These are phyloP conservation scores for Clonostachys rhizophaga DNA, from an alignment of 2,329 filamentous ascomycete genomes.

Conservation along the genomic window DNA sequence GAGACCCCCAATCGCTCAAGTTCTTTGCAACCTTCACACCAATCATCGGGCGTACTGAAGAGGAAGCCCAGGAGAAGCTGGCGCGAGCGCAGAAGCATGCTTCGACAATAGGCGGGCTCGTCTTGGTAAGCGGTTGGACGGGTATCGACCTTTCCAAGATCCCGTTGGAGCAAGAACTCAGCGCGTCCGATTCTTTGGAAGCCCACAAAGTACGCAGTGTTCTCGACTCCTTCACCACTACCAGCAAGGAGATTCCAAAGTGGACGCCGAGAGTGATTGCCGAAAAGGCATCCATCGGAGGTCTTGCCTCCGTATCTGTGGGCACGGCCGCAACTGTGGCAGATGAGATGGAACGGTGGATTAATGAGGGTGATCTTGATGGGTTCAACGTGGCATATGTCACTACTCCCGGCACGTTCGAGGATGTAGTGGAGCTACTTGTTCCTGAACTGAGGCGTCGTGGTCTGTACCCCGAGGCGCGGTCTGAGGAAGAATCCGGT, in stretches of 20 bases:
- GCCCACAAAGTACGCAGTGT: conserved; percentile 44
- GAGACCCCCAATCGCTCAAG: conserved; percentile 52
- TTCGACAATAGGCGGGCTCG: conserved; percentile 46
- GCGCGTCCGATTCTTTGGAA: conserved; percentile 46
- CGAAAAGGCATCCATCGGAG: conserved; percentile 23
- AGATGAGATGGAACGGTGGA: conserved; percentile 25
- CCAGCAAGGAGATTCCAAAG: conserved; percentile 28
- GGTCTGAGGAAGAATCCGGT: conserved; percentile 19
- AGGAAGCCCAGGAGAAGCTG: conserved; percentile 48
- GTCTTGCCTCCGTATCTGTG: conserved; percentile 18
- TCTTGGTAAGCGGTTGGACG: conserved; percentile 53
- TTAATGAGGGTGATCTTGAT: conserved; percentile 55
- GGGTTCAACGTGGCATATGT: conserved; percentile 35
- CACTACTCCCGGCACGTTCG: conserved; percentile 6
- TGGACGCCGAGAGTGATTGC: conserved; percentile 19
- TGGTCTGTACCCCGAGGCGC: conserved; percentile 17
- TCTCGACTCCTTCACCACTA: conserved; percentile 41
- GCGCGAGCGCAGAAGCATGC: conserved; percentile 46
- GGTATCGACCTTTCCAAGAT: conserved; percentile 55
- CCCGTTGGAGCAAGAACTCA: conserved; percentile 53
- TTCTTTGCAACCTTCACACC: conserved; percentile 48
- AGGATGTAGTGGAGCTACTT: conserved; percentile 14
- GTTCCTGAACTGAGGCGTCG: conserved; percentile 12
- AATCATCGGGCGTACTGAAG: conserved; percentile 41
- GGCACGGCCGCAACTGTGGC: conserved; percentile 21